A percentile compares a stretch with the other conserved stretches of the same genome.
These are phyloP conservation scores for Kalanchoe fedtschenkoi DNA, from an alignment of 164 flowering plant genomes.

Conservation along the genomic window DNA sequence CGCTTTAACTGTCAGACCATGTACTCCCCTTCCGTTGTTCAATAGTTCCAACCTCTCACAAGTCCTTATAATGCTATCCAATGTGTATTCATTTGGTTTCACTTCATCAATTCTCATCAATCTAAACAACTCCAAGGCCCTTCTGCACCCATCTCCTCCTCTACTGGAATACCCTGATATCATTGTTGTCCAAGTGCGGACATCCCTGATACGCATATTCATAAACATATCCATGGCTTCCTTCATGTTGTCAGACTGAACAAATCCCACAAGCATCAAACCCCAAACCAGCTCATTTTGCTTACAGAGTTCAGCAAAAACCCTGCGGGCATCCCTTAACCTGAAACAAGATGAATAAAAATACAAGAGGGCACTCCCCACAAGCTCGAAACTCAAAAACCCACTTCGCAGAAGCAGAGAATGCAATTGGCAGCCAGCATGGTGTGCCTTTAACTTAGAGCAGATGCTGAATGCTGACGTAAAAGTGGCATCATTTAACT, in stretches of 20 bases:
- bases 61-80: slow-evolving; percentile 51
- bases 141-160: slow-evolving; percentile 19
- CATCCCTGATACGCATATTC: slow-evolving; percentile 38
- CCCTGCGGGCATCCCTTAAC: slow-evolving; percentile 29
- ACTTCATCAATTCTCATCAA: slow-evolving; percentile 44
- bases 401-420: slow-evolving; percentile 48
- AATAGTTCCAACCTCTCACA: slow-evolving; percentile 30
- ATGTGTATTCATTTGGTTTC: slow-evolving; percentile 54
- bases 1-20: slow-evolving; percentile 33
- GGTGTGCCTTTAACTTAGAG: slow-evolving; percentile 18
- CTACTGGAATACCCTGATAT: slow-evolving; percentile 47
- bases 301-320: slow-evolving; percentile 30
- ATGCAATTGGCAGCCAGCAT: slow-evolving; percentile 44
- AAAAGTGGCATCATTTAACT: slow-evolving; percentile 44
- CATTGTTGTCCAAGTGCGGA: slow-evolving; percentile 49
- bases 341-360: slow-evolving; percentile 34
- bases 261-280: slow-evolving; percentile 53
- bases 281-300: slow-evolving; percentile 40
- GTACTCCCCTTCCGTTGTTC: slow-evolving; percentile 32
- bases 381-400: slow-evolving; percentile 30
- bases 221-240: slow-evolving; percentile 36
- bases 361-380: slow-evolving; percentile 44
- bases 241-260: slow-evolving; percentile 30
- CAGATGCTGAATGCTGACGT: slow-evolving; percentile 39
- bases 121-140: slow-evolving; percentile 41